A percentile compares a stretch with the other conserved stretches of the same genome.
Evolutionary conservation across 1,139 yeast genomes (phyloP).

Genomic region (Blastobotrys illinoisensis): DNA sequence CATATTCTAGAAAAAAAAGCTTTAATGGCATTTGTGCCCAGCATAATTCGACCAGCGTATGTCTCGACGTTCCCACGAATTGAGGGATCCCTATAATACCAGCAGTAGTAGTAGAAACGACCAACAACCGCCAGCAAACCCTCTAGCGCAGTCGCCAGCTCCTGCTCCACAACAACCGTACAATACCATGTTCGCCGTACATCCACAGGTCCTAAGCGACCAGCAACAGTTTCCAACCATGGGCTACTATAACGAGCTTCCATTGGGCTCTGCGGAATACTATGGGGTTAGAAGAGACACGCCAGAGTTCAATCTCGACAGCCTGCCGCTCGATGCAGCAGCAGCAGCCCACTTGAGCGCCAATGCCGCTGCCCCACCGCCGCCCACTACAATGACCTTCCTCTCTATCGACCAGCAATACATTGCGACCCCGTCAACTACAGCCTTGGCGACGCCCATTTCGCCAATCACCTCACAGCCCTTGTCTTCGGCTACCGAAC

Average conservation of each 20-base stretch:
- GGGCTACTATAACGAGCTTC: background rate
- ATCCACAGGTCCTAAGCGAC: background rate
- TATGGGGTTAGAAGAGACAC: background rate
- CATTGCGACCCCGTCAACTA: background rate
- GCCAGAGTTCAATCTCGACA: background rate
- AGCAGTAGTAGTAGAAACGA: background rate
- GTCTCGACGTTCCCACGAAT: background rate
- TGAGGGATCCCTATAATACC: background rate
- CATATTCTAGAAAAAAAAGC: no score
- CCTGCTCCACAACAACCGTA: background rate
- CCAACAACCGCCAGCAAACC: background rate
- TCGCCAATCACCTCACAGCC: background rate
- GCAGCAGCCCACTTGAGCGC: background rate
- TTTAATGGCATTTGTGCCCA: background rate
- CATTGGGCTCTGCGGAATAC: background rate
- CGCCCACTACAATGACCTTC: background rate
- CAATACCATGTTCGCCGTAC: background rate
- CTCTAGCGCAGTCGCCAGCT: background rate
- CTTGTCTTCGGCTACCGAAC: background rate
- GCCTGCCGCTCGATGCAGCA: background rate
- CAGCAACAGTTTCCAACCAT: background rate
- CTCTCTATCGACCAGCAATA: background rate
- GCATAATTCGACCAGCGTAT: background rate
- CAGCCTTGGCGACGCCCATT: background rate
- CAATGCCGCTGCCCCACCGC: background rate